Percentiles rank a stretch among this genome's conserved stretches.
These are phyloP conservation scores for Pseudocercospora musae DNA, from an alignment of 2,329 filamentous ascomycete species.

Conservation along the genomic window DNA sequence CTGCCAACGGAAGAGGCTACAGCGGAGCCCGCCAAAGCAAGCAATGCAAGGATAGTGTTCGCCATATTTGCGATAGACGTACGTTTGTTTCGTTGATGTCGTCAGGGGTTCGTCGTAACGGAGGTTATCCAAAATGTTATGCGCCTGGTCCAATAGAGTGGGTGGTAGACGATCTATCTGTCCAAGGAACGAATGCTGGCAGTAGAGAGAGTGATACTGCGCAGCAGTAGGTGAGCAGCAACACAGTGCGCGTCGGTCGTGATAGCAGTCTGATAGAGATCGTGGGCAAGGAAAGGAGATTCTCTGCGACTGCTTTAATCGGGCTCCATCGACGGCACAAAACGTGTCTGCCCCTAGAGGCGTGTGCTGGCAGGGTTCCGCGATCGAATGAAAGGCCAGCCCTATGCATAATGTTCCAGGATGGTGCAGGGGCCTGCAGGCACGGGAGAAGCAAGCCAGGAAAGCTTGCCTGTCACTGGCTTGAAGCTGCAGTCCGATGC, in stretches of 20 bases:
- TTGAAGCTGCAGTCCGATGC: not conserved
- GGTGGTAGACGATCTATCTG: conserved; percentile 21
- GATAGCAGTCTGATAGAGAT: conserved; percentile 23
- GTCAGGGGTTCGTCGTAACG: conserved; percentile 3
- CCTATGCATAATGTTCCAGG: conserved; percentile 12
- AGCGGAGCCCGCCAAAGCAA: conserved; percentile 25
- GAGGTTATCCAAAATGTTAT: not conserved
- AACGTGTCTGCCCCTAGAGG: conserved; percentile 20
- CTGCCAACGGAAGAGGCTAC: conserved; percentile 26
- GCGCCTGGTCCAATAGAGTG: conserved; percentile 25
- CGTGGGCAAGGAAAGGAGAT: conserved; percentile 21
- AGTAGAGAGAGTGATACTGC: conserved; percentile 36
- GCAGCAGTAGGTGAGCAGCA: conserved; percentile 32
- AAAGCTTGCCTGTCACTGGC: conserved; percentile 14
- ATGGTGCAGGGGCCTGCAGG: conserved; percentile 9
- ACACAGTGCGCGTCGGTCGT: conserved; percentile 29
- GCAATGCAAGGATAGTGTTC: conserved; percentile 25
- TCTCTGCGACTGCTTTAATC: conserved; percentile 40
- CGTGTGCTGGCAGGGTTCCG: conserved; percentile 12
- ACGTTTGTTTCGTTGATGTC: conserved; percentile 1
- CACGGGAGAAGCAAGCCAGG: not conserved
- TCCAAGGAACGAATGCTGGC: conserved; percentile 29
- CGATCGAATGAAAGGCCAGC: conserved; percentile 14
- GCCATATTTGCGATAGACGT: conserved; percentile 18
- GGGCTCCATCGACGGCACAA: conserved; percentile 13